Conservation (phyloP, 495 filamentous ascomycete genomes). For the Penicillium salamii region DNA sequence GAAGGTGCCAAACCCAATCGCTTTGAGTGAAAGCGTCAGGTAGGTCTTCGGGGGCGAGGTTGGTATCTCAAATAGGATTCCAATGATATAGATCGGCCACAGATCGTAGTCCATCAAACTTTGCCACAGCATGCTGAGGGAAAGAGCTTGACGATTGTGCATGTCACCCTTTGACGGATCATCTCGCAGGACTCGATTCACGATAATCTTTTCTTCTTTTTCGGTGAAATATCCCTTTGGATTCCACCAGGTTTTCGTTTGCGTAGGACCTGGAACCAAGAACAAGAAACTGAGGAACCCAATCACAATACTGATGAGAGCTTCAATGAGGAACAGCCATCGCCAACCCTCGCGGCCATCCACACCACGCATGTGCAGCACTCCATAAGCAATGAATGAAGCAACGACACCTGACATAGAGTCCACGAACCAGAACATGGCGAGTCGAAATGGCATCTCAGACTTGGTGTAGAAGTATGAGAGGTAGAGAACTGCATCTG, state of each 20-base stretch:
- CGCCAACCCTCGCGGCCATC: conserved; percentile 33
- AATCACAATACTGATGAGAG: conserved; percentile 46
- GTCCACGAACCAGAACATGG: conserved; percentile 62
- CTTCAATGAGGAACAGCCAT: conserved; percentile 54
- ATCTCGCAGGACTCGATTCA: conserved; percentile 67
- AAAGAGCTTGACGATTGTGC: conserved; percentile 56
- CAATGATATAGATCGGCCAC: conserved; percentile 63
- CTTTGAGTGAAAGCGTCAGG: conserved; percentile 5
- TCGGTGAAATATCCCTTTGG: conserved; percentile 67
- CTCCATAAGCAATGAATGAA: conserved; percentile 44
- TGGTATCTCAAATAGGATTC: conserved; percentile 52
- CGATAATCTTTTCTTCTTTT: conserved; percentile 64
- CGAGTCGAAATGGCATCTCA: conserved; percentile 60
- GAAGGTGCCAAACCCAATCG: conserved; percentile 5
- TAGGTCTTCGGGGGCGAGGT: conserved; percentile 34
- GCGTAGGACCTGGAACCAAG: conserved; percentile 48
- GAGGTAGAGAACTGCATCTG: conserved; percentile 53
- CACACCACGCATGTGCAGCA: conserved; percentile 42
- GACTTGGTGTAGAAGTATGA: conserved; percentile 66
- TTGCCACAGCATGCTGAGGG: conserved; percentile 48
- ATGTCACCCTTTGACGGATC: conserved; percentile 64
- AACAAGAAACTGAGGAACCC: conserved; percentile 51
- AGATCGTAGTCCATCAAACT: conserved; percentile 60
- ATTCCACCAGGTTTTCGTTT: conserved; percentile 60
- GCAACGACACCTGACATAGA: conserved; percentile 45